Percentiles rank a stretch among this genome's conserved stretches.
Evolutionary conservation across 2,329 filamentous ascomycete genomes (phyloP).

Genomic region (Colletotrichum lupini): DNA sequence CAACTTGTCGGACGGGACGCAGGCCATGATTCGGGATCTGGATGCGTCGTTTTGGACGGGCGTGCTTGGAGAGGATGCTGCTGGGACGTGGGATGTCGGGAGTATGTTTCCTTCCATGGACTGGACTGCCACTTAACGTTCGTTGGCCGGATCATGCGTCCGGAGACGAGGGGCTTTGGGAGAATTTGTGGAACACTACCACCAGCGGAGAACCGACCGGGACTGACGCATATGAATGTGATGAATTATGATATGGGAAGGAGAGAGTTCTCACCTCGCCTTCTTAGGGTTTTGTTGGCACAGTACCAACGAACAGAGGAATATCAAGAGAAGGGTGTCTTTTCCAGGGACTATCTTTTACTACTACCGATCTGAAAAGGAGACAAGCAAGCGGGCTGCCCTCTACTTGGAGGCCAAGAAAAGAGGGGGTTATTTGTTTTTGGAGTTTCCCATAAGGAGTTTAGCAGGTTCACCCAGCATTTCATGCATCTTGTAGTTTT

Average conservation of each 20-base stretch:
- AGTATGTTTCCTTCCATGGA: constrained; percentile 28
- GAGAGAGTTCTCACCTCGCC: not conserved
- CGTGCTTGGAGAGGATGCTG: constrained; percentile 20
- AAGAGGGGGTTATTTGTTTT: not conserved
- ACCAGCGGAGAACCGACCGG: too few species aligned
- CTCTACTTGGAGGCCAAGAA: not conserved
- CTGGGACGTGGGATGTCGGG: constrained; percentile 21
- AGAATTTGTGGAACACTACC: not conserved
- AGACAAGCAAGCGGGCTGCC: not conserved
- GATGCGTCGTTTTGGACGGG: constrained; percentile 39
- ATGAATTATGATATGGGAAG: not conserved
- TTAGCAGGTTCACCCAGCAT: too few species aligned
- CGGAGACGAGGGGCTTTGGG: not conserved
- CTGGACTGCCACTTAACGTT: constrained; percentile 29
- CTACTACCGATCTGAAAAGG: not conserved
- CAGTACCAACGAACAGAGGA: too few species aligned
- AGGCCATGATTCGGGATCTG: constrained; percentile 42
- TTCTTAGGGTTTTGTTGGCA: too few species aligned
- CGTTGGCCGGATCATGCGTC: not conserved
- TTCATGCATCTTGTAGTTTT: not conserved
- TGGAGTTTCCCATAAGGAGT: not conserved
- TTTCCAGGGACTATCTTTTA: not conserved
- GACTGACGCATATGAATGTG: not conserved
- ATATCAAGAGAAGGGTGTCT: not conserved
- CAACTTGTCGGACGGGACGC: constrained; percentile 37